phyloP scores from a whole-genome alignment of 2,329 filamentous ascomycete genomes.

The Trichoderma guizhouense region DNA sequence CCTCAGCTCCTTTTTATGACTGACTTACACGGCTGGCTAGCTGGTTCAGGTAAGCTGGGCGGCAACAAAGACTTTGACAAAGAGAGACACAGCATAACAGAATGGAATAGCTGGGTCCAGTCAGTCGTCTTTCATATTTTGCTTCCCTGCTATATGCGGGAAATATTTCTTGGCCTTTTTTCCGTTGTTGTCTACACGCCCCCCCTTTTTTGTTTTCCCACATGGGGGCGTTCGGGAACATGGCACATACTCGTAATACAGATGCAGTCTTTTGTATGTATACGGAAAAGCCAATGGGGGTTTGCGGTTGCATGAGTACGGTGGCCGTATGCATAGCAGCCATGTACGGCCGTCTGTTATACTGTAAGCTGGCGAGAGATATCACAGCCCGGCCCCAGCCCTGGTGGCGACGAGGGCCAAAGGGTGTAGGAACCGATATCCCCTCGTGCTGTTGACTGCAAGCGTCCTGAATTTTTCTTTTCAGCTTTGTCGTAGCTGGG shows the following conservation, averaged over 20 bases:
- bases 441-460: neutral
- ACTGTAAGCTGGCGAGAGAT: neutral
- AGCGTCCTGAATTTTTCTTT: neutral
- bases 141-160: slow-evolving; percentile 5
- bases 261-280: neutral
- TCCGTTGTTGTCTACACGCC: neutral
- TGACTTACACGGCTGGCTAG: neutral
- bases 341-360: neutral
- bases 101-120: neutral
- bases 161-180: neutral
- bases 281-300: neutral
- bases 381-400: slow-evolving; percentile 1
- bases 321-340: neutral
- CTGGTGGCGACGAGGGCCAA: slow-evolving; percentile 3
- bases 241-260: neutral
- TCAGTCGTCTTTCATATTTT: neutral
- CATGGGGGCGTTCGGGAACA: neutral
- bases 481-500: neutral
- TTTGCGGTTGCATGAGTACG: neutral
- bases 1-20: neutral
- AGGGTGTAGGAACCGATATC: slow-evolving; percentile 4
- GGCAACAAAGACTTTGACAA: neutral
- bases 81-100: neutral
- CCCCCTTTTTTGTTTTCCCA: neutral
- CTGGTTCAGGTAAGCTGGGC: slow-evolving; percentile 7